Evolutionary conservation across 305 asterid genomes (phyloP), one percentile per base, ranked within the genome.

Genomic region (Fraxinus nigra): DNA sequence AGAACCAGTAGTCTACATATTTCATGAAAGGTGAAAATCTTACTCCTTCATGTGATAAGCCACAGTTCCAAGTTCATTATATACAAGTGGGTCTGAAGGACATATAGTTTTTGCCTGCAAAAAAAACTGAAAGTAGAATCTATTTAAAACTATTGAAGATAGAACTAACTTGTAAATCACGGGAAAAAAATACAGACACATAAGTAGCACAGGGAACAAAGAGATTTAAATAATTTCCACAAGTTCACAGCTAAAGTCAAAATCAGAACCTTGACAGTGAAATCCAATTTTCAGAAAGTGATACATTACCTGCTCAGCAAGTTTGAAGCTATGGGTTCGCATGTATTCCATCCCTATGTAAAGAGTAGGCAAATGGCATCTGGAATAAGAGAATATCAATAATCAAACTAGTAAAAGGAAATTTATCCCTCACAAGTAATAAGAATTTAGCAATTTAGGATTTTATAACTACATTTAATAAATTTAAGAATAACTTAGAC

Each of bases 31-130:
- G 82, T 40, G 26, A 84, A 81, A 79, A 86, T 73, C 98, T 89
- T 92, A 97, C 99, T 97, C 97, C 85, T 97, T 91, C 99, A 94
- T 97, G 87, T 94, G 97, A 88, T 94, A 97, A 84, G 98, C 94
- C 85, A 97, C 99, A 56, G 92, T 98, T 85, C 99, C 99, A 81
- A 97, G 97, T 86, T 97, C 99, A 90, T 97, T 97, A 87, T 90
- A 93, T 70, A 97, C 97, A 85, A 97, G 98, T 83, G 99, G 98
- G 87, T 97, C 99, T 24, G 92, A 91, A 83, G 97, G 97, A 83
- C 99, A 97, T 81, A 94, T 84, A 70, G 78, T 77, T 88, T 92
- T 92, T 78, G 99, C 98, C 97, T 97, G 98, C 98, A 93, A 89
- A 86, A 97, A 93, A 89, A 92, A 94, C 99, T 97, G 92, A 83